Percentiles rank a stretch among this genome's conserved stretches.
Evolutionary conservation across 257 asterid genomes (phyloP).

Genomic region (Avicennia marina): DNA sequence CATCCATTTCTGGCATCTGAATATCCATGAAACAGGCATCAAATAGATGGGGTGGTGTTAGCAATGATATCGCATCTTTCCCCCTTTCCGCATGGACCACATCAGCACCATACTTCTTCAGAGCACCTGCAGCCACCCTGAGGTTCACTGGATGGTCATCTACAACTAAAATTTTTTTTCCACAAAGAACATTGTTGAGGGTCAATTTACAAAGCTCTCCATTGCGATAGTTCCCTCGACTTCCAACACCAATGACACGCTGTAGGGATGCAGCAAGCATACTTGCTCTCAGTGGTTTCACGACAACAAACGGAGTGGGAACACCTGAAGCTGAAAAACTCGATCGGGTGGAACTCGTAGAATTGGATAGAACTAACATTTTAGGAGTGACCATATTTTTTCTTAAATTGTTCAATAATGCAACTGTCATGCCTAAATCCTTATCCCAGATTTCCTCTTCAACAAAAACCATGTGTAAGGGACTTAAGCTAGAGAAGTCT

Average conservation of each 20-base stretch:
- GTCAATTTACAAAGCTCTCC: slow-evolving; percentile 45
- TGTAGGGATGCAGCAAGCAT: slow-evolving; percentile 79
- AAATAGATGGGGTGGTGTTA: slow-evolving; percentile 76
- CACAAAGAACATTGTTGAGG: slow-evolving; percentile 61
- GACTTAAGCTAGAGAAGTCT: slow-evolving; percentile 21
- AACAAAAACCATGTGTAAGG: slow-evolving; percentile 46
- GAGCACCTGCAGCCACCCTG: slow-evolving; percentile 81
- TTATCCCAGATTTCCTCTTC: slow-evolving; percentile 77
- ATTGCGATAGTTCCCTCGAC: slow-evolving; percentile 37
- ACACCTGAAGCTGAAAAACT: slow-evolving; percentile 24
- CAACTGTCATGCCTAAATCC: slow-evolving; percentile 26
- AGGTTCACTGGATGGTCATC: slow-evolving; percentile 87
- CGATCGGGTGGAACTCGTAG: slow-evolving; percentile 30
- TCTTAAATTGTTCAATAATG: slow-evolving; percentile 26
- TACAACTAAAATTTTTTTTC: slow-evolving; percentile 72
- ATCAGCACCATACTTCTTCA: slow-evolving; percentile 85
- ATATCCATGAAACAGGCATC: slow-evolving; percentile 99
- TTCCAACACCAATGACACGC: slow-evolving; percentile 64
- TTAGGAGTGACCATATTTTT: slow-evolving; percentile 35
- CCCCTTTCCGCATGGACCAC: slow-evolving; percentile 78
- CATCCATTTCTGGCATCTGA: slow-evolving; percentile 97
- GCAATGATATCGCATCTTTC: slow-evolving; percentile 43
- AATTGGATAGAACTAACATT: slow-evolving; percentile 54
- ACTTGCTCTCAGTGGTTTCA: slow-evolving; percentile 78
- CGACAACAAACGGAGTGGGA: slow-evolving; percentile 39